Conservation (phyloP, 768 basidiomycete genomes). For the Mycena rebaudengoi region DNA sequence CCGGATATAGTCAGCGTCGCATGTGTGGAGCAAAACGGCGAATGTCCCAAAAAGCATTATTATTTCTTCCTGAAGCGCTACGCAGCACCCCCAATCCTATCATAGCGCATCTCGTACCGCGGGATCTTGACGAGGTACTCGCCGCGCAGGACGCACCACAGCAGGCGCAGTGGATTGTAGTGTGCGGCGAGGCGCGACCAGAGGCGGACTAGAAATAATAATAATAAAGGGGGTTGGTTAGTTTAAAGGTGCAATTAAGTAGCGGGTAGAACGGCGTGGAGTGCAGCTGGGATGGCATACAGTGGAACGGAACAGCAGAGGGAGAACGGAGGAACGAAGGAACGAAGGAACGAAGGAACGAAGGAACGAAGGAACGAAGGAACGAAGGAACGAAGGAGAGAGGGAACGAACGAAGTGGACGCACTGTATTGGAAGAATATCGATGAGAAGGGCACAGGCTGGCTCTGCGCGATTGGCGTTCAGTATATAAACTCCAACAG, state of each 20-base stretch:
- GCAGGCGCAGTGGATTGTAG: constrained; percentile 66
- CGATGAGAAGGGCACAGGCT: constrained; percentile 56
- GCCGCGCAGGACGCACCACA: constrained; percentile 57
- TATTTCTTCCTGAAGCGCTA: too few species aligned
- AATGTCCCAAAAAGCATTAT: too few species aligned
- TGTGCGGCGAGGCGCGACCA: constrained; percentile 59
- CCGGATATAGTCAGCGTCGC: too few species aligned
- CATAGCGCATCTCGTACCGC: constrained; percentile 6
- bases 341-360: not conserved
- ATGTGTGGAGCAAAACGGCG: too few species aligned
- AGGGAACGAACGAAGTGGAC: constrained; percentile 23
- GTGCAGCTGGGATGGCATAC: too few species aligned
- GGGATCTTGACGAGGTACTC: constrained; percentile 60
- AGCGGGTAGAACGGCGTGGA: too few species aligned
- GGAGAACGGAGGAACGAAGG: not conserved
- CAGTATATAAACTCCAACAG: not conserved
- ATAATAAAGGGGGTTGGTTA: not conserved
- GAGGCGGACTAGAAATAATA: constrained; percentile 49
- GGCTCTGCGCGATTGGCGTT: constrained; percentile 48
- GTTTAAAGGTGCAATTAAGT: too few species aligned
- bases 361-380: too few species aligned
- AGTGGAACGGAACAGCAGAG: not conserved
- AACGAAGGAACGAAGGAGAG: not conserved
- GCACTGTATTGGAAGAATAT: constrained; percentile 70
- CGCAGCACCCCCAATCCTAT: too few species aligned